Evolutionary conservation across 352 stramenopile species (phyloP).

Genomic region (Globisporangium heterothallicum): DNA sequence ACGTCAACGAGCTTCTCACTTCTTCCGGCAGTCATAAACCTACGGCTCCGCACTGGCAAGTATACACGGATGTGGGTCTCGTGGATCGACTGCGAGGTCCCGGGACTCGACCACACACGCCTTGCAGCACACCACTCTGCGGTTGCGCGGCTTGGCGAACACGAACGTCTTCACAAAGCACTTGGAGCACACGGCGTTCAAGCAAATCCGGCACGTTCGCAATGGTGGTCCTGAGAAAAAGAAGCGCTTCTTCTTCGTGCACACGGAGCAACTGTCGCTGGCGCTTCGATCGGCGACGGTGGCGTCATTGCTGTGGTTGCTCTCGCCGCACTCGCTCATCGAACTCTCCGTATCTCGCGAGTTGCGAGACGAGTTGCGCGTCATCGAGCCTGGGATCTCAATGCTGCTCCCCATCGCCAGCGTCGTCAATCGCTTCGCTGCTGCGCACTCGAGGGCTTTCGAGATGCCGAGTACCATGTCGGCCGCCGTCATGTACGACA

Average conservation of each 20-base stretch:
- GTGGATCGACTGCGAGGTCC: conserved; percentile 27
- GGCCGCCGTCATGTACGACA: conserved; percentile 10
- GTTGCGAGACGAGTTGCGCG: neutral
- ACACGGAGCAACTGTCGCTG: conserved; percentile 3
- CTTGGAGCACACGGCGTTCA: conserved; percentile 35
- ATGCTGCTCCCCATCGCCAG: conserved; percentile 2
- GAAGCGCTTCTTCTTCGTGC: conserved; percentile 9
- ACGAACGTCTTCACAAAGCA: conserved; percentile 40
- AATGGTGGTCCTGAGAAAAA: conserved; percentile 12
- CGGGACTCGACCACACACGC: conserved; percentile 42
- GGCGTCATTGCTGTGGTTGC: conserved; percentile 1
- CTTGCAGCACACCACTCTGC: conserved; percentile 44
- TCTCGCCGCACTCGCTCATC: neutral
- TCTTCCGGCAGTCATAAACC: no score
- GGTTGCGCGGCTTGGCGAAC: conserved; percentile 25
- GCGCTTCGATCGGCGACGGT: conserved; percentile 5
- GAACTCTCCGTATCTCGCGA: neutral
- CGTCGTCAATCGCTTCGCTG: conserved; percentile 13
- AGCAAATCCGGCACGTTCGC: conserved; percentile 37
- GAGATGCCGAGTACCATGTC: conserved; percentile 12
- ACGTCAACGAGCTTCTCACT: no score
- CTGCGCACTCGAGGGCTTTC: conserved; percentile 12
- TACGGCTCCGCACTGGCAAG: no score
- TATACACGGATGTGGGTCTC: conserved; percentile 24
- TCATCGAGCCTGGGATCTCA: neutral